Evolutionary conservation across 148 eudicot genomes (phyloP).

Genomic region (Nyssa sinensis): DNA sequence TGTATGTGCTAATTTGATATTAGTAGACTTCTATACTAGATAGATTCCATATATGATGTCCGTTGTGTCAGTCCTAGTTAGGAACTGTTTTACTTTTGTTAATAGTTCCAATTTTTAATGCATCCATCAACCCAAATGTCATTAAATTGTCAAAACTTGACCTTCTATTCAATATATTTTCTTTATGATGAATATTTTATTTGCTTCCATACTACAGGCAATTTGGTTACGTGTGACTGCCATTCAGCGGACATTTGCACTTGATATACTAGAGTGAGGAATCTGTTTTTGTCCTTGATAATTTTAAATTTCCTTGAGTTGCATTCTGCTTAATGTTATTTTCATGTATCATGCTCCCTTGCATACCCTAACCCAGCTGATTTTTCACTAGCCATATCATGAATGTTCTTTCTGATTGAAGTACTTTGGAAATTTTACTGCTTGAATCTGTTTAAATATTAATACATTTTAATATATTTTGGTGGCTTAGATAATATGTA

Average conservation of each 20-base stretch:
- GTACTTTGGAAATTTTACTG: not conserved
- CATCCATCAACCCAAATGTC: not conserved
- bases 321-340: slow-evolving; percentile 15
- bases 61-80: not conserved
- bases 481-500: no score
- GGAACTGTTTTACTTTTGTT: slow-evolving; percentile 5
- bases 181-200: slow-evolving; percentile 10
- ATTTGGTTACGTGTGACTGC: slow-evolving; percentile 72
- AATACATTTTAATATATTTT: no score
- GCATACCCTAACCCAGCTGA: not conserved
- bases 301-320: slow-evolving; percentile 7
- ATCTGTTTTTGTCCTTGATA: slow-evolving; percentile 21
- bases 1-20: slow-evolving; percentile 74
- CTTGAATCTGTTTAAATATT: no score
- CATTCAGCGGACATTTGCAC: slow-evolving; percentile 86
- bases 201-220: slow-evolving; percentile 52
- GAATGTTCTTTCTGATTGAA: slow-evolving; percentile 7
- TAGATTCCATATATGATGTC: not conserved
- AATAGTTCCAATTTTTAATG: not conserved
- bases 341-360: not conserved
- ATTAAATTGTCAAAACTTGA: not conserved
- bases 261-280: slow-evolving; percentile 96
- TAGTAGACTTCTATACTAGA: slow-evolving; percentile 7
- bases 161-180: not conserved
- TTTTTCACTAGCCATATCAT: not conserved